Evolutionary conservation across 169 alveolate genomes (phyloP).

Genomic region (Plasmodium knowlesi): DNA sequence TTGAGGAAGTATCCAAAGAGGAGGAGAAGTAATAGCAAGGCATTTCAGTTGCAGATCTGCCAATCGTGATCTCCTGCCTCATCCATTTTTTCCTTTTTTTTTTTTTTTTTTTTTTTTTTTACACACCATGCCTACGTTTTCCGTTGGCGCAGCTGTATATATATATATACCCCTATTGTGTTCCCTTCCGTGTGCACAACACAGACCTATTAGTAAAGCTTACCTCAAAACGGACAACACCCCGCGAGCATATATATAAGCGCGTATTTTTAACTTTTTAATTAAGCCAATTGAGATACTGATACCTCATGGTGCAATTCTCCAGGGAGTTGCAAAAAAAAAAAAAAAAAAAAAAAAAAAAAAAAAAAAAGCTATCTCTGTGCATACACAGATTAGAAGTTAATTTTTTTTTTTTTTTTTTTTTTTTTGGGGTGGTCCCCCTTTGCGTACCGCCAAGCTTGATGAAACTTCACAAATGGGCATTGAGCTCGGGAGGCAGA

Average conservation of each 20-base stretch:
- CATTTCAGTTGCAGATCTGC: background rate
- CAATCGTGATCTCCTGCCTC: background rate
- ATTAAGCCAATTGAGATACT: background rate
- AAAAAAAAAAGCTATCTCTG: no score
- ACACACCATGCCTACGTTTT: background rate
- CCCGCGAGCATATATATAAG: background rate
- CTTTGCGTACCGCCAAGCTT: background rate
- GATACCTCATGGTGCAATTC: no score
- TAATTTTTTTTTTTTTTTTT: background rate
- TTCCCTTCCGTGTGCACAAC: background rate
- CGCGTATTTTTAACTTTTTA: background rate
- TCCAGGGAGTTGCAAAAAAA: background rate
- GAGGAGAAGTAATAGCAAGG: background rate
- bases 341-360: no score
- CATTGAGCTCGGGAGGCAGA: background rate
- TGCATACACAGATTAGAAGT: no score
- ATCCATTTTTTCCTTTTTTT: background rate
- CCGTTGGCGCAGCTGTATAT: background rate
- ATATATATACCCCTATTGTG: background rate
- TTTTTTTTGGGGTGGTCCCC: background rate
- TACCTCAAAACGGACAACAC: background rate
- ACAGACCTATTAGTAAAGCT: background rate
- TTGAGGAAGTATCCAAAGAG: slow-evolving; percentile 80
- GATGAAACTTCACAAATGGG: background rate
- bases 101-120: background rate